These are phyloP conservation scores for Colletotrichum sp. DNA, from an alignment of 2,329 filamentous ascomycete genomes.

Conservation along the genomic window DNA sequence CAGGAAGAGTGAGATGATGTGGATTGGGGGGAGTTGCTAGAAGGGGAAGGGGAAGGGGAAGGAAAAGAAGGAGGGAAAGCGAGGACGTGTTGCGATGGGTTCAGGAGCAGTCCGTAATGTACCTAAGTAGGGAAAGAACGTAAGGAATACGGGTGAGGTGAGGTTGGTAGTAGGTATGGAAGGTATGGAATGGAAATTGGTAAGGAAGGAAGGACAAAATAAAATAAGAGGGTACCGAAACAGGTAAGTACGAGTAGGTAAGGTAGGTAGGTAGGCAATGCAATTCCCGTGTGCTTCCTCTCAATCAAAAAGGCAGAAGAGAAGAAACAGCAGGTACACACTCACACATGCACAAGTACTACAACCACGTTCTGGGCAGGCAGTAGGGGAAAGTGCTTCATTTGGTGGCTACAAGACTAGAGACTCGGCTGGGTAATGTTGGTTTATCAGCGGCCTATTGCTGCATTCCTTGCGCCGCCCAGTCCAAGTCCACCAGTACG, in stretches of 20 bases:
- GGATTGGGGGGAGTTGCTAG: neutral
- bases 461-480: neutral
- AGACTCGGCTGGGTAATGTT: neutral
- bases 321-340: neutral
- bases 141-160: neutral
- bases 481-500: neutral
- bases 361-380: neutral
- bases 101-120: neutral
- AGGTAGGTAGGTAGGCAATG: neutral
- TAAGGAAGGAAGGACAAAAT: neutral
- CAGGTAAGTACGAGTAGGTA: neutral
- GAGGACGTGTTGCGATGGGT: neutral
- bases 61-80: neutral
- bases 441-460: neutral
- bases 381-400: neutral
- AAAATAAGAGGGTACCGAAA: neutral
- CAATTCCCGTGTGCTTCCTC: neutral
- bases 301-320: neutral
- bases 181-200: neutral
- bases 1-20: neutral
- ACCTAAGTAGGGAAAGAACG: neutral
- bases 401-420: conserved; percentile 9
- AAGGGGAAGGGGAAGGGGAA: neutral
- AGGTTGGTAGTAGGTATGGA: neutral
- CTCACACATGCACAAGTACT: neutral